Evolutionary conservation across 768 basidiomycete genomes (phyloP).

Genomic region (Crepidotus variabilis): DNA sequence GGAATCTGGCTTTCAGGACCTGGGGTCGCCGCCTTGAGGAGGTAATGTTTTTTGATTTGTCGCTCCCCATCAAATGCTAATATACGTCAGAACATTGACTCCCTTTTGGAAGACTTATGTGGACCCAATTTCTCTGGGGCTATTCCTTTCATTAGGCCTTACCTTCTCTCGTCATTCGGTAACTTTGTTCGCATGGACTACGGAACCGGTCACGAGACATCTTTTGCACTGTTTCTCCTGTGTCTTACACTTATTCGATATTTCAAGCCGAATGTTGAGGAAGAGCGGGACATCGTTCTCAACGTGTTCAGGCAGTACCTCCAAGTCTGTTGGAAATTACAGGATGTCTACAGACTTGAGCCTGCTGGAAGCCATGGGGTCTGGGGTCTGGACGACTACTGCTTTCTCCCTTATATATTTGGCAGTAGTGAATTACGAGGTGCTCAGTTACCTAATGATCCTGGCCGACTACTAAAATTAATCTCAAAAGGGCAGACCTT

Average conservation of each 20-base stretch:
- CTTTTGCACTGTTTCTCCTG: constrained; percentile 78
- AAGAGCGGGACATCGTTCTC: constrained; percentile 62
- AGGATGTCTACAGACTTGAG: constrained; percentile 87
- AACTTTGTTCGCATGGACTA: constrained; percentile 92
- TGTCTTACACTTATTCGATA: constrained; percentile 68
- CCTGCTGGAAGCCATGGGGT: constrained; percentile 98
- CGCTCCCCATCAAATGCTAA: constrained; percentile 7
- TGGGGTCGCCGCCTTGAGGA: constrained; percentile 81
- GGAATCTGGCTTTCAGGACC: constrained; percentile 85
- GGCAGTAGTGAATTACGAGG: constrained; percentile 89
- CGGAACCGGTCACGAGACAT: constrained; percentile 93
- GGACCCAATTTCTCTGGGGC: constrained; percentile 37
- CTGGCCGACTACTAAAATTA: not conserved
- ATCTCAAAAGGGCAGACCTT: constrained; percentile 49
- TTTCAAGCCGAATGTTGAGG: constrained; percentile 49
- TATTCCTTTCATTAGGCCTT: constrained; percentile 69
- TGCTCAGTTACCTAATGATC: constrained; percentile 15
- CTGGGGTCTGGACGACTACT: constrained; percentile 95
- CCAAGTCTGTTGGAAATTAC: constrained; percentile 77
- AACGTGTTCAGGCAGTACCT: constrained; percentile 76
- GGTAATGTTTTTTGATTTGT: constrained; percentile 34
- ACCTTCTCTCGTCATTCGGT: constrained; percentile 82
- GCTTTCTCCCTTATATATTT: constrained; percentile 86
- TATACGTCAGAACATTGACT: constrained; percentile 45
- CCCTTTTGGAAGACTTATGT: constrained; percentile 47